A percentile compares a stretch with the other conserved stretches of the same genome.
Evolutionary conservation across 2,329 filamentous ascomycete species (phyloP).

Genomic region (Acephala macrosclerotiorum): DNA sequence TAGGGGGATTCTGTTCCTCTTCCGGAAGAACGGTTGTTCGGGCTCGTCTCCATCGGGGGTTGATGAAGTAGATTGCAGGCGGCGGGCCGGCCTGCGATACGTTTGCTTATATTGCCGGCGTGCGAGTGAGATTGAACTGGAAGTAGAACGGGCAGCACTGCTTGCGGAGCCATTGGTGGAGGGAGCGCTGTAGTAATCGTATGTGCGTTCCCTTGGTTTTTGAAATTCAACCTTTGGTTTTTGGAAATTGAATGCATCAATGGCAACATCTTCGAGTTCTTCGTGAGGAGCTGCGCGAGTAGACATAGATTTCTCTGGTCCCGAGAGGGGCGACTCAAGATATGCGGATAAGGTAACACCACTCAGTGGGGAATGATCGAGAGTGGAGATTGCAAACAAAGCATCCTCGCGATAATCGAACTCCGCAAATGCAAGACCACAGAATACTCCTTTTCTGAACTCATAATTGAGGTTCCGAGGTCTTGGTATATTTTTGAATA

Average conservation of each 20-base stretch:
- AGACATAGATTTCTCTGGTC: not conserved
- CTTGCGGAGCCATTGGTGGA: not conserved
- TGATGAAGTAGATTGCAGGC: too few species aligned
- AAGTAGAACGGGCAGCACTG: not conserved
- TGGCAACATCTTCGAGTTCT: not conserved
- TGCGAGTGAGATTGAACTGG: not conserved
- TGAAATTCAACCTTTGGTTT: too few species aligned
- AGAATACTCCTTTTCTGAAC: not conserved
- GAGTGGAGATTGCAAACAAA: not conserved
- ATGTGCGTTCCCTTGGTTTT: not conserved
- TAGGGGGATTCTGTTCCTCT: conserved; percentile 88
- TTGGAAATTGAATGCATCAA: too few species aligned
- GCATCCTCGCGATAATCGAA: not conserved
- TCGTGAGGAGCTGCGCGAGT: not conserved
- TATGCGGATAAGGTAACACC: not conserved
- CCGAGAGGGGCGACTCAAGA: not conserved
- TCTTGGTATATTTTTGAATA: not conserved
- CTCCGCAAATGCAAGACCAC: not conserved
- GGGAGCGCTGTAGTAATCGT: not conserved
- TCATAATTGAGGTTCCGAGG: not conserved
- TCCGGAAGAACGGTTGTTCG: conserved; percentile 55
- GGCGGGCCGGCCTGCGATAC: not conserved
- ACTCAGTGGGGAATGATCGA: not conserved
- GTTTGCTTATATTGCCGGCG: not conserved
- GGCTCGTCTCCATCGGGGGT: too few species aligned